phyloP scores from a whole-genome alignment of 2,329 filamentous ascomycete genomes.

The Penicillium sp. region DNA sequence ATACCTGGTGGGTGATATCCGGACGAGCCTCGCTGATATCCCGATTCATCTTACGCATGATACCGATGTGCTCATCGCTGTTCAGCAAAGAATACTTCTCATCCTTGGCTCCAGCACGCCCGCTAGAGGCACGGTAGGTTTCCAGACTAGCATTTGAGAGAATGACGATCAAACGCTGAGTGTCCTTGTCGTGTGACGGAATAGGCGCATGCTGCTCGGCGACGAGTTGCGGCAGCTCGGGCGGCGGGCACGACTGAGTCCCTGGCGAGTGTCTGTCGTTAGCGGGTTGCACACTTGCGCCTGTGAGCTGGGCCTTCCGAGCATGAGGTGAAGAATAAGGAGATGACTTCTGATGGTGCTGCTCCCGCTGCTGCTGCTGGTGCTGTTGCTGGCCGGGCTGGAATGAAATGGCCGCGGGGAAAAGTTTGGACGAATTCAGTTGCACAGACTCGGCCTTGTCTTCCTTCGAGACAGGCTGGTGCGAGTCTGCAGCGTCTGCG shows the following conservation, averaged over 20 bases:
- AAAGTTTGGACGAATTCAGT: conserved; percentile 1
- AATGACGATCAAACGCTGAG: conserved; percentile 89
- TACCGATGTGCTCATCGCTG: conserved; percentile 97
- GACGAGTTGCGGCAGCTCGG: conserved; percentile 85
- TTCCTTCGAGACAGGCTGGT: background rate
- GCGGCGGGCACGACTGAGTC: conserved; percentile 93
- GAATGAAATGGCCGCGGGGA: conserved; percentile 6
- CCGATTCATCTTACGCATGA: conserved; percentile 99
- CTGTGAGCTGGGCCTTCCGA: background rate
- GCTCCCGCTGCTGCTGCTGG: background rate
- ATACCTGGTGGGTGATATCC: conserved; percentile 97
- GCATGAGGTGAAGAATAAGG: background rate
- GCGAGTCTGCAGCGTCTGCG: conserved; percentile 5
- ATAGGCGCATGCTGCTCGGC: conserved; percentile 91
- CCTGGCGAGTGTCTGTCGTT: conserved; percentile 54
- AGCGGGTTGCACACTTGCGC: conserved; percentile 29
- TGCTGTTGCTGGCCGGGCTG: conserved; percentile 5
- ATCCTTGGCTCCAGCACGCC: conserved; percentile 67
- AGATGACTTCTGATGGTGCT: background rate
- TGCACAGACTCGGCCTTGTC: background rate
- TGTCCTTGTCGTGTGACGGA: conserved; percentile 82
- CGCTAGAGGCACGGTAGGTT: conserved; percentile 88
- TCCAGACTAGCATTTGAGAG: conserved; percentile 96
- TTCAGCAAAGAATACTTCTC: conserved; percentile 98
- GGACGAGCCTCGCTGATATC: conserved; percentile 97